Percentiles rank a stretch among this genome's conserved stretches.
phyloP scores from a whole-genome alignment of 2,329 filamentous ascomycete genomes.

The Remersonia thermophila region DNA sequence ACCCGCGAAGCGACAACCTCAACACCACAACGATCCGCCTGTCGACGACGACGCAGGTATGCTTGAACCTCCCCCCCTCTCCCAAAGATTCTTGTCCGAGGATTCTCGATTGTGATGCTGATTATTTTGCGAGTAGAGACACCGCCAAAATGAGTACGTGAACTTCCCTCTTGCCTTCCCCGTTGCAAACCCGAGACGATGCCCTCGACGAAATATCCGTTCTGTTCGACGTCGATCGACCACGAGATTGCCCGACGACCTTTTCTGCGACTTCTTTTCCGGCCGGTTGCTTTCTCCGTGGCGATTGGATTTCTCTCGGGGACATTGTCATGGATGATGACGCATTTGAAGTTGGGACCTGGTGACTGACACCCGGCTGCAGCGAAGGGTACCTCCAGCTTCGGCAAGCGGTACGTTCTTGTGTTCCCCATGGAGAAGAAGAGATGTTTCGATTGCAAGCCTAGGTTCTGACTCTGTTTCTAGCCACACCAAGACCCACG shows the following conservation, averaged over 20 bases:
- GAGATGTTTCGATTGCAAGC: background rate
- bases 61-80: too few relatives aligned
- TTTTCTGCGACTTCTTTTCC: too few relatives aligned
- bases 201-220: slow-evolving; percentile 1
- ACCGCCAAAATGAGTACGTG: slow-evolving; percentile 49
- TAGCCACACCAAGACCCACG: slow-evolving; percentile 97
- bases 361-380: slow-evolving; percentile 18
- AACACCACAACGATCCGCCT: slow-evolving; percentile 17
- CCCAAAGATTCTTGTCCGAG: slow-evolving; percentile 1
- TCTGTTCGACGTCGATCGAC: background rate
- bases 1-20: slow-evolving; percentile 14
- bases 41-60: slow-evolving; percentile 20
- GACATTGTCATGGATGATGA: background rate
- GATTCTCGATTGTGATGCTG: slow-evolving; percentile 8
- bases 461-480: slow-evolving; percentile 9
- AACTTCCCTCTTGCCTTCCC: slow-evolving; percentile 6
- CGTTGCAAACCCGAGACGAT: slow-evolving; percentile 3
- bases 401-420: slow-evolving; percentile 33
- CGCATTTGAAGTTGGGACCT: slow-evolving; percentile 6
- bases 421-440: slow-evolving; percentile 4
- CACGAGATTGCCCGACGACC: background rate
- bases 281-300: background rate
- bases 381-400: slow-evolving; percentile 48
- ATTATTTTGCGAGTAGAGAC: slow-evolving; percentile 17
- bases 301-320: slow-evolving; percentile 1